Percentiles rank a stretch among this genome's conserved stretches.
phyloP scores from a whole-genome alignment of 1,284 basidiomycete genomes.

The Pseudozyma flocculosa region DNA sequence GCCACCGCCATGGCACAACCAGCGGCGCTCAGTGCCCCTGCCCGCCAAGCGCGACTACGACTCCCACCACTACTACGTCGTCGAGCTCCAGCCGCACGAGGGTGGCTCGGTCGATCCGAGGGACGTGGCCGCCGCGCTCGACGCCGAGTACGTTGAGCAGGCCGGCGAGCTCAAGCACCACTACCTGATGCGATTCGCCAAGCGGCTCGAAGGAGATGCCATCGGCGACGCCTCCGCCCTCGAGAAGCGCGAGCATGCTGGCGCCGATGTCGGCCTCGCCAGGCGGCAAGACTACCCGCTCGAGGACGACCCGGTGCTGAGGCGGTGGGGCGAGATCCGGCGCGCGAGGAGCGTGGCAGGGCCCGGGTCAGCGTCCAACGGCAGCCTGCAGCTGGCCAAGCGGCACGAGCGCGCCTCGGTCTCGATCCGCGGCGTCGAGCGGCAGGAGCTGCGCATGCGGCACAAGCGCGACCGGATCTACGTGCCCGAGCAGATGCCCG shows the following conservation, averaged over 20 bases:
- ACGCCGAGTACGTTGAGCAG: constrained; percentile 81
- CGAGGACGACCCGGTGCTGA: constrained; percentile 61
- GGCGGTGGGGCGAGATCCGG: constrained; percentile 59
- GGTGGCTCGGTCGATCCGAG: constrained; percentile 59
- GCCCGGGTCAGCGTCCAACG: constrained; percentile 5
- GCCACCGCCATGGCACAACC: constrained; percentile 17
- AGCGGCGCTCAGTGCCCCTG: constrained; percentile 28
- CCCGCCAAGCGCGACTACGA: constrained; percentile 63
- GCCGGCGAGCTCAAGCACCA: constrained; percentile 79
- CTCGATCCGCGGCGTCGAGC: constrained; percentile 49
- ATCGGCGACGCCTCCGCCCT: constrained; percentile 1
- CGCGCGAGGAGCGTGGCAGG: constrained; percentile 1
- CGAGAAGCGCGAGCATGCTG: not conserved
- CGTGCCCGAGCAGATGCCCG: constrained; percentile 46
- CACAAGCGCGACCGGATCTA: constrained; percentile 56
- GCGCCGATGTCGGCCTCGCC: not conserved
- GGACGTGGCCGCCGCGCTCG: constrained; percentile 65
- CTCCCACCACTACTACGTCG: constrained; percentile 85
- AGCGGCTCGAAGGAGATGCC: no score
- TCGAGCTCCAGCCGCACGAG: constrained; percentile 69
- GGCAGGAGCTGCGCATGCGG: constrained; percentile 47
- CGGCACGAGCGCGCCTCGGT: constrained; percentile 28
- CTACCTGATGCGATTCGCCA: constrained; percentile 75
- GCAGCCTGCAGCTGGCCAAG: constrained; percentile 20
- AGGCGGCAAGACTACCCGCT: constrained; percentile 11